phyloP scores from a whole-genome alignment of 2,329 filamentous ascomycete species.

The Rhinocladiella similis region DNA sequence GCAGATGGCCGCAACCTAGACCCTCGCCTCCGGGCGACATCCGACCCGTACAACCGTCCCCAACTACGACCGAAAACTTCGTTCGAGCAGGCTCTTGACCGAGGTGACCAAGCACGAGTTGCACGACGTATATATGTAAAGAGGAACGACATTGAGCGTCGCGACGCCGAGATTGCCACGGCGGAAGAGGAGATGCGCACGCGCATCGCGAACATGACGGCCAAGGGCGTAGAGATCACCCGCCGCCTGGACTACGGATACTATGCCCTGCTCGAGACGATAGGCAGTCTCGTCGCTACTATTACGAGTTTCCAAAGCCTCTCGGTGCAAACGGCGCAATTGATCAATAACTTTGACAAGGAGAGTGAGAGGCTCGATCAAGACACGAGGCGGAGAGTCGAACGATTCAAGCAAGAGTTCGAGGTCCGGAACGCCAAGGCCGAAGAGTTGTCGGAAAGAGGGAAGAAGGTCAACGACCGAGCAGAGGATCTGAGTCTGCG shows the following conservation, averaged over 20 bases:
- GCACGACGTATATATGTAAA: constrained; percentile 22
- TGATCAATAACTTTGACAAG: constrained; percentile 41
- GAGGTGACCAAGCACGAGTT: constrained; percentile 18
- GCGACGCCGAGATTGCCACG: constrained; percentile 16
- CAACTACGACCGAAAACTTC: constrained; percentile 14
- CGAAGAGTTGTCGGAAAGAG: constrained; percentile 39
- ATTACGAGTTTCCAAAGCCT: constrained; percentile 45
- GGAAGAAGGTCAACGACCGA: constrained; percentile 37
- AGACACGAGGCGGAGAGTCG: constrained; percentile 40
- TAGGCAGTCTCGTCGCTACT: constrained; percentile 41
- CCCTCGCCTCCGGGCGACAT: constrained; percentile 11
- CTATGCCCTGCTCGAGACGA: constrained; percentile 48
- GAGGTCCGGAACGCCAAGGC: constrained; percentile 39
- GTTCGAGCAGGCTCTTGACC: constrained; percentile 18
- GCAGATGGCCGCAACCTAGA: constrained; percentile 17
- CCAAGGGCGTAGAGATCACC: constrained; percentile 41
- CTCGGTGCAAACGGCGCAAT: constrained; percentile 36
- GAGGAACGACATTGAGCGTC: constrained; percentile 11
- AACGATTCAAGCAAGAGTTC: constrained; percentile 38
- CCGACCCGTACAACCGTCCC: constrained; percentile 10
- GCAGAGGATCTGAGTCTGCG: constrained; percentile 40
- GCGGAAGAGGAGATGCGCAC: constrained; percentile 27
- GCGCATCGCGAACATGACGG: constrained; percentile 19
- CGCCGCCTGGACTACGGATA: constrained; percentile 50
- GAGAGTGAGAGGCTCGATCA: constrained; percentile 38